phyloP scores from a whole-genome alignment of 768 basidiomycete species.

The Trametes maxima region DNA sequence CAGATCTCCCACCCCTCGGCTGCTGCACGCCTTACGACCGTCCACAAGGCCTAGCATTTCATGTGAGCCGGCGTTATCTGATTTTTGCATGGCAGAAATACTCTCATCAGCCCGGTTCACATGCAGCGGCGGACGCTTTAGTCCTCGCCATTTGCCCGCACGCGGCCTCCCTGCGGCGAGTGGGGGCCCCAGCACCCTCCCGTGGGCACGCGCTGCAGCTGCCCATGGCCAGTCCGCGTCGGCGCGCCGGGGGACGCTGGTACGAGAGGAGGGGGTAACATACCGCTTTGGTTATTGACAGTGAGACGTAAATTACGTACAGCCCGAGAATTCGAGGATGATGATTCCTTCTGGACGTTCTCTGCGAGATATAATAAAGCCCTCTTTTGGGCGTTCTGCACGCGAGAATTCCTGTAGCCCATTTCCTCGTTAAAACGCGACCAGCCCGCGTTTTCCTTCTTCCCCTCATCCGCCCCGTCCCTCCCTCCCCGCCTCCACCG shows the following conservation, averaged over 20 bases:
- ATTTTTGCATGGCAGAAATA: slow-evolving; percentile 18
- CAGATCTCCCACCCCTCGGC: slow-evolving; percentile 20
- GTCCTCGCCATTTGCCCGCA: not conserved
- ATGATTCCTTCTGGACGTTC: slow-evolving; percentile 29
- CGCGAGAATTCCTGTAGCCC: slow-evolving; percentile 72
- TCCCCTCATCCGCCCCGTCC: slow-evolving; percentile 41
- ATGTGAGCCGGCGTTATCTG: slow-evolving; percentile 32
- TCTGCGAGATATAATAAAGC: slow-evolving; percentile 46
- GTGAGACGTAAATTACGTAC: slow-evolving; percentile 53
- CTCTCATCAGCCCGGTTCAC: slow-evolving; percentile 24
- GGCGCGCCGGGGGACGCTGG: slow-evolving; percentile 9
- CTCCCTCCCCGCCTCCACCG: slow-evolving; percentile 32
- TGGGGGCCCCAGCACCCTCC: not conserved
- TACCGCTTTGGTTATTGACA: slow-evolving; percentile 10
- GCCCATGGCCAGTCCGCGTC: not conserved
- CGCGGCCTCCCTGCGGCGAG: not conserved
- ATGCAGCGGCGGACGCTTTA: slow-evolving; percentile 17
- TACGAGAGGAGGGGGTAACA: slow-evolving; percentile 18
- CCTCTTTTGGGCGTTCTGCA: slow-evolving; percentile 59
- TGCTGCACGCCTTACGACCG: slow-evolving; percentile 7
- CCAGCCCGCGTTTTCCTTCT: slow-evolving; percentile 61
- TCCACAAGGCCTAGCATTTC: slow-evolving; percentile 18
- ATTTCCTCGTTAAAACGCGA: slow-evolving; percentile 79
- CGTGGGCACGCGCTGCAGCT: not conserved
- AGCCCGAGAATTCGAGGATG: slow-evolving; percentile 29